Evolutionary conservation across 2,329 filamentous ascomycete species (phyloP).

Genomic region (Apiospora arundinis): DNA sequence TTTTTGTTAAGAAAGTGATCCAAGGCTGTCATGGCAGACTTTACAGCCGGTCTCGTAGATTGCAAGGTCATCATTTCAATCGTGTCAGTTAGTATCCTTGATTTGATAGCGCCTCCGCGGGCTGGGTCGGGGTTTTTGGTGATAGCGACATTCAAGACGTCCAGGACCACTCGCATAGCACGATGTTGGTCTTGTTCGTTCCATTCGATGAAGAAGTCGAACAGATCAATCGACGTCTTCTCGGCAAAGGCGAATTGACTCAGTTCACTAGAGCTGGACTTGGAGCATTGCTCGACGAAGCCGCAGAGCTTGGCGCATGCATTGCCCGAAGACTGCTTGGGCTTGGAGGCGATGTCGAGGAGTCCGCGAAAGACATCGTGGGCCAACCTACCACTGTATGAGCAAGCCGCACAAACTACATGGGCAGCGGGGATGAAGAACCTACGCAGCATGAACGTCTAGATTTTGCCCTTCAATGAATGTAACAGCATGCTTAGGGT

Average conservation of each 20-base stretch:
- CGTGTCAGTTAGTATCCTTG: conserved; percentile 55
- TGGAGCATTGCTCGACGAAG: conserved; percentile 65
- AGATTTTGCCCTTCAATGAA: conserved; percentile 39
- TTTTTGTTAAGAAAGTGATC: conserved; percentile 70
- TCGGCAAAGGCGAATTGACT: conserved; percentile 58
- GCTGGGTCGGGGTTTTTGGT: conserved; percentile 53
- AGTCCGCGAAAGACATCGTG: conserved; percentile 54
- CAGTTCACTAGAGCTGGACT: conserved; percentile 51
- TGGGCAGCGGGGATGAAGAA: conserved; percentile 22
- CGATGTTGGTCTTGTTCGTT: conserved; percentile 70
- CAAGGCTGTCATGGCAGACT: conserved; percentile 72
- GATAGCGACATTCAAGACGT: conserved; percentile 60
- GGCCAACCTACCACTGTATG: conserved; percentile 38
- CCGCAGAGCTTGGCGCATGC: conserved; percentile 66
- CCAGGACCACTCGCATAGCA: conserved; percentile 67
- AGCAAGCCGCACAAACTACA: conserved; percentile 16
- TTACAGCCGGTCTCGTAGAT: conserved; percentile 68
- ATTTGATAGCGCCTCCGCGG: conserved; percentile 48
- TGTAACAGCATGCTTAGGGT: conserved; percentile 39
- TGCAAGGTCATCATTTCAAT: conserved; percentile 65
- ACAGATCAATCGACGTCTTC: conserved; percentile 55
- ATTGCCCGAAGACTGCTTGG: conserved; percentile 61
- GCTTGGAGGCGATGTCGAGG: conserved; percentile 56
- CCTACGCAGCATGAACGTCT: conserved; percentile 36
- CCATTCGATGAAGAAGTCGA: conserved; percentile 71